A percentile compares a stretch with the other conserved stretches of the same genome.
Evolutionary conservation across 176 grass and related monocot genomes (phyloP).

Genomic region (Pharus latifolius): DNA sequence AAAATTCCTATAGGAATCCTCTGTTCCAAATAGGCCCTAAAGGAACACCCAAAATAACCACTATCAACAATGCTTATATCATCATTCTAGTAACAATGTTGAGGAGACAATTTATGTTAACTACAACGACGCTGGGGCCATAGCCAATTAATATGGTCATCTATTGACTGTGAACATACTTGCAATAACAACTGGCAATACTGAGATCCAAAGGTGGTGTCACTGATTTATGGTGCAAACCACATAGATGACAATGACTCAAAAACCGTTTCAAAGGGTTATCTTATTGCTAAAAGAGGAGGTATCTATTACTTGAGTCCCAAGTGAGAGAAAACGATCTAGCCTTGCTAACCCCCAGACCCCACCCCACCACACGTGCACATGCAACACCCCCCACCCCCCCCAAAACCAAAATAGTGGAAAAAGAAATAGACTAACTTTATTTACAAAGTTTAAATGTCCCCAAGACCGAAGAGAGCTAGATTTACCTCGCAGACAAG

Average conservation of each 20-base stretch:
- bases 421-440: neutral
- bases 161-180: neutral
- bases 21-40: too few species aligned
- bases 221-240: neutral
- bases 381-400: too few species aligned
- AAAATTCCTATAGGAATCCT: too few species aligned
- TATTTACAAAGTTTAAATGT: neutral
- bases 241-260: neutral
- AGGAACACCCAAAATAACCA: too few species aligned
- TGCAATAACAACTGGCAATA: neutral
- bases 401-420: too few species aligned
- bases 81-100: neutral
- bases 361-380: too few species aligned
- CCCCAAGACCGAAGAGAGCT: conserved; percentile 6
- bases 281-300: neutral
- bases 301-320: neutral
- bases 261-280: neutral
- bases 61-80: too few species aligned
- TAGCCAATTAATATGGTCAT: neutral
- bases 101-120: neutral
- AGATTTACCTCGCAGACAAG: conserved; percentile 75
- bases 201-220: neutral
- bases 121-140: neutral
- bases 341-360: too few species aligned
- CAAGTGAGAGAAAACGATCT: neutral